These are phyloP conservation scores for Datisca glomerata DNA, from an alignment of 306 rosid genomes.

Conservation along the genomic window DNA sequence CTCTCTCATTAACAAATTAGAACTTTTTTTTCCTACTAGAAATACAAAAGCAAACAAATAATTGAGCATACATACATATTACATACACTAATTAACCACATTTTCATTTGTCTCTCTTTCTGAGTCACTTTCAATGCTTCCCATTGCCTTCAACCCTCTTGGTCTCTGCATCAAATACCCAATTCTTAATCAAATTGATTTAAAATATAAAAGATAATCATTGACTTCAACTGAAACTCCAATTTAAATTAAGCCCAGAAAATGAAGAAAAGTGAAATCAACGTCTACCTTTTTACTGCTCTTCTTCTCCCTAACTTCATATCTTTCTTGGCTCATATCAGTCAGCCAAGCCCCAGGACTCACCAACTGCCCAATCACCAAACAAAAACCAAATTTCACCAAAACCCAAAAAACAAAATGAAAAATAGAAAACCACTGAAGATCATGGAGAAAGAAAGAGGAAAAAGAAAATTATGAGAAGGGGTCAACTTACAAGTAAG, in stretches of 20 bases:
- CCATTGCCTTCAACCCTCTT: conserved; percentile 81
- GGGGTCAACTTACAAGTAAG: conserved; percentile 60
- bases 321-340: conserved; percentile 88
- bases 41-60: no score
- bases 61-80: no score
- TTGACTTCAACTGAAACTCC: conserved; percentile 1
- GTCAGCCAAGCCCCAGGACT: conserved; percentile 88
- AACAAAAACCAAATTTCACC: conserved; percentile 2
- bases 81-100: no score
- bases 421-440: not conserved
- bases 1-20: no score
- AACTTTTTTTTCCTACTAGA: no score
- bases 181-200: not conserved
- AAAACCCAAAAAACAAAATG: conserved; percentile 1
- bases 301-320: conserved; percentile 84
- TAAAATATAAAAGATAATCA: not conserved
- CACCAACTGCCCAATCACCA: conserved; percentile 47
- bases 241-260: no score
- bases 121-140: conserved; percentile 64
- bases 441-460: not conserved
- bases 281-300: conserved; percentile 52
- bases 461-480: no score
- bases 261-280: no score
- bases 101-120: conserved; percentile 33
- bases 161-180: conserved; percentile 47